Evolutionary conservation across 805 yeast genomes (phyloP).

Genomic region (Hanseniaspora lachancei): DNA sequence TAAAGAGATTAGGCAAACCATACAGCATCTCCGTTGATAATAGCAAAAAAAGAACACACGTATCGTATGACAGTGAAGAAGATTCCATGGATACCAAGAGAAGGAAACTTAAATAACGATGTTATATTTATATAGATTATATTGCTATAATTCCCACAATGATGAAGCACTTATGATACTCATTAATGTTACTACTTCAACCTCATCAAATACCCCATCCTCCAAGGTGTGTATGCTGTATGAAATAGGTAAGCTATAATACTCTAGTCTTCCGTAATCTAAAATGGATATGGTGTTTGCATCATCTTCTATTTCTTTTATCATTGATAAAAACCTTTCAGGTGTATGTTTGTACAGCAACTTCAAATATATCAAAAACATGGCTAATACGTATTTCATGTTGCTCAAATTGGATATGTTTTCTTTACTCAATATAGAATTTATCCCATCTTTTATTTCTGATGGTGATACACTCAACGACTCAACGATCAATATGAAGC

Average conservation of each 20-base stretch:
- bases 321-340: not conserved
- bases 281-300: not conserved
- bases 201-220: not conserved
- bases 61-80: not conserved
- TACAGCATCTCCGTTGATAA: not conserved
- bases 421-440: not conserved
- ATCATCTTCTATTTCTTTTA: not conserved
- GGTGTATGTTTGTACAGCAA: not conserved
- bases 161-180: not conserved
- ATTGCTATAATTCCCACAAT: not conserved
- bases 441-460: not conserved
- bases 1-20: slow-evolving; percentile 9
- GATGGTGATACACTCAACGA: not conserved
- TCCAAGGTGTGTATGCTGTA: not conserved
- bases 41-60: slow-evolving; percentile 5
- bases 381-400: not conserved
- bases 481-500: slow-evolving; percentile 4
- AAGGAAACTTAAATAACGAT: slow-evolving; percentile 5
- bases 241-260: not conserved
- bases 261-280: slow-evolving; percentile 7
- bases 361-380: slow-evolving; percentile 1
- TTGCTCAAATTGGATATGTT: not conserved
- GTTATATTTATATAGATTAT: not conserved
- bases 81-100: not conserved
- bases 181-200: not conserved